Conservation (phyloP, 257 asterid species). For the Fraxinus americana region DNA sequence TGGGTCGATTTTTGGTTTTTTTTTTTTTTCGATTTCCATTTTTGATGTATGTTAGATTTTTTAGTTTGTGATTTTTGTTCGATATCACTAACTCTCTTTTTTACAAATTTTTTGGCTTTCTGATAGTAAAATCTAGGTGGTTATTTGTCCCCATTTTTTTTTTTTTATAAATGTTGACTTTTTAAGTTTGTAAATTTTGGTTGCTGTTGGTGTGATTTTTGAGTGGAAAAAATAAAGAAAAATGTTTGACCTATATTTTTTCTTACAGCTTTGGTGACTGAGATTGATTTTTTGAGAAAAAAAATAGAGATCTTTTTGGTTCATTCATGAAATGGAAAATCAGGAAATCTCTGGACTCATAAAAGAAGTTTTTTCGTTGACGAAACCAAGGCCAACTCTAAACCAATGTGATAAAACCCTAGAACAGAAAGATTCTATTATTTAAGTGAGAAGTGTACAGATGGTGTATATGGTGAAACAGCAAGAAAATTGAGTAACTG, state of each 20-base stretch:
- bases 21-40: neutral
- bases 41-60: neutral
- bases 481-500: conserved; percentile 17
- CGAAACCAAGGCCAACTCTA: conserved; percentile 21
- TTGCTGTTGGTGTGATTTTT: conserved; percentile 17
- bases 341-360: conserved; percentile 40
- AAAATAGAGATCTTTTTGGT: conserved; percentile 43
- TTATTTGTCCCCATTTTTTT: too few relatives aligned
- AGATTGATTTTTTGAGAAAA: conserved; percentile 35
- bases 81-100: neutral
- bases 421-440: conserved; percentile 27
- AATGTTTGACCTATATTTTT: conserved; percentile 31
- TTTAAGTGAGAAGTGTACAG: conserved; percentile 29
- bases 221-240: conserved; percentile 6
- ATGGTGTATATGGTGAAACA: conserved; percentile 24
- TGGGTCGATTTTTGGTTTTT: neutral
- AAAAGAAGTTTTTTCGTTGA: conserved; percentile 34
- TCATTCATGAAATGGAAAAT: conserved; percentile 48
- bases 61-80: neutral
- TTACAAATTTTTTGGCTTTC: neutral
- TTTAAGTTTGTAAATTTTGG: neutral
- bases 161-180: neutral
- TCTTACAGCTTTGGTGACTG: conserved; percentile 40
- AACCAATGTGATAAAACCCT: conserved; percentile 33
- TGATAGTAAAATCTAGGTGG: neutral